phyloP scores from a whole-genome alignment of 2,329 filamentous ascomycete species.

The Claviceps fusiformis region DNA sequence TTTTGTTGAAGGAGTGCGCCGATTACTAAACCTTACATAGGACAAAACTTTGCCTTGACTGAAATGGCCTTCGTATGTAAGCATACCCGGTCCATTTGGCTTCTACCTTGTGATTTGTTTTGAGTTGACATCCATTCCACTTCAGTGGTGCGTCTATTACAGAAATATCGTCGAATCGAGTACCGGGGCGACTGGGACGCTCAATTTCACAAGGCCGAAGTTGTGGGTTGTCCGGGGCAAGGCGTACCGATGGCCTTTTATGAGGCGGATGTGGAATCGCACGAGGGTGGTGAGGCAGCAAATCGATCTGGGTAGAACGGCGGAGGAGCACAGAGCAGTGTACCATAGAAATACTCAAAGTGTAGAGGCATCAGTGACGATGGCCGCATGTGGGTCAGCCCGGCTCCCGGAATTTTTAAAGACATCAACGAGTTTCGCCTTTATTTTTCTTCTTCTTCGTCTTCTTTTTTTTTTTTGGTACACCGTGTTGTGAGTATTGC shows the following conservation, averaged over 20 bases:
- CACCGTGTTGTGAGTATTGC: too few relatives aligned
- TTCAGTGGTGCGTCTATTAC: slow-evolving; percentile 37
- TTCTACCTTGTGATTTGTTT: not conserved
- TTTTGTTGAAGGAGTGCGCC: too few relatives aligned
- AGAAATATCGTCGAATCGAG: slow-evolving; percentile 43
- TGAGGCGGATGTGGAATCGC: slow-evolving; percentile 8
- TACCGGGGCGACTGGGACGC: slow-evolving; percentile 31
- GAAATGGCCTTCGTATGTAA: slow-evolving; percentile 38
- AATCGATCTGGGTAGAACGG: not conserved
- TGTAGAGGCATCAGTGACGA: not conserved
- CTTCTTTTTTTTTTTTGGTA: too few relatives aligned
- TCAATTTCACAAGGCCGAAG: slow-evolving; percentile 30
- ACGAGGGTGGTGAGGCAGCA: not conserved
- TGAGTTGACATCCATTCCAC: not conserved
- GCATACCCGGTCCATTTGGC: not conserved
- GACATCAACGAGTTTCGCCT: too few relatives aligned
- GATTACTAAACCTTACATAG: slow-evolving; percentile 59
- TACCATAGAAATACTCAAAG: not conserved
- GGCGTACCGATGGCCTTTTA: slow-evolving; percentile 28
- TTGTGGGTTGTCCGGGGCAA: slow-evolving; percentile 29
- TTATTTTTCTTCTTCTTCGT: not conserved
- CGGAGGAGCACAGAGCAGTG: not conserved
- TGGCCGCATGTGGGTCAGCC: not conserved
- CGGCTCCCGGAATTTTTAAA: too few relatives aligned
- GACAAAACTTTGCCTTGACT: slow-evolving; percentile 69